Base-by-base conservation (phyloP, 257 asterid genomes). In the Gardenia jasminoides region DNA sequence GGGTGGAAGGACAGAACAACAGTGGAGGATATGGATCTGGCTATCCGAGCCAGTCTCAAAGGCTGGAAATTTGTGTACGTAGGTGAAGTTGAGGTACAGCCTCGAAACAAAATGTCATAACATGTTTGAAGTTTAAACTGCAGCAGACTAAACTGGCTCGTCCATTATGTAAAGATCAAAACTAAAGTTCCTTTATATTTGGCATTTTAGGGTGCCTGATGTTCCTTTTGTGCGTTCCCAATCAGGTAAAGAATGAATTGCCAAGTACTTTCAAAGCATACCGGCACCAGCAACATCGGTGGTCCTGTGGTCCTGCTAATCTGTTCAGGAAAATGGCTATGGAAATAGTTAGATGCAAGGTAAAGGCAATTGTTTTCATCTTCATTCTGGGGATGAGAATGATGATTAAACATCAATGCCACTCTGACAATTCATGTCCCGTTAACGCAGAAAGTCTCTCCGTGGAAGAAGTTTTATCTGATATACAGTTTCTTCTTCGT, bases 1-100 rank as follows among this genome's bases (percentile, higher is more conserved):
- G 92, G 92, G 43, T 89, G 92, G 92, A 87, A 91, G 78, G 94
- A 91, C 71, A 79, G 92, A 62, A 91, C 95, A 19, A 89, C 91
- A 0, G 92, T 89, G 28, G 92, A 91, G 77, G 94, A 89, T 75
- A 89, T 91, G 96, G 96, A 91, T 79, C 83, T 91, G 67, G 92
- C 91, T 0, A 83, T 91, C 50, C 86, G 93, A 72, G 93, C 94
- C 22, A 86, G 92, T 77, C 96, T 91, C 20, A 83, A 76, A 74
- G 96, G 94, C 46, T 91, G 94, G 92, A 89, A 89, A 77, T 89
- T 89, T 73, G 87, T 91, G 30, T 91, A 84, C 56, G 71, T 88
- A 47, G 92, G 87, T 10, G 88, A 89, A 66, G 83, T 91, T 4
- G 50, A 83, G 83, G 81, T 83, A 66, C 30, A 72, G 16, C 43